Evolutionary conservation across 1,284 basidiomycete species (phyloP).

Genomic region (Erythrobasidium hasegawianum): DNA sequence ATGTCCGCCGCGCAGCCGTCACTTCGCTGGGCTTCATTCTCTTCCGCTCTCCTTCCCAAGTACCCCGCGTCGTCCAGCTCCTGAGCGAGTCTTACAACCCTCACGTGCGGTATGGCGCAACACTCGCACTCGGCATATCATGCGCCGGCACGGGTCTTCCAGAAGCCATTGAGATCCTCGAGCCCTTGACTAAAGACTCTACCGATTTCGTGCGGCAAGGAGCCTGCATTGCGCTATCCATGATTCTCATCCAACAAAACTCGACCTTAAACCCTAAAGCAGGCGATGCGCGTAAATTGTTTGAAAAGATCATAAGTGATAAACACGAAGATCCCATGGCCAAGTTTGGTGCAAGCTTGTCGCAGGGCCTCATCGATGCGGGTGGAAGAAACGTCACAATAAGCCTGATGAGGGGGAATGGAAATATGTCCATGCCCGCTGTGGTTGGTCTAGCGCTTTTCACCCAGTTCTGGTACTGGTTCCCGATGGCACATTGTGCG

Average conservation of each 20-base stretch:
- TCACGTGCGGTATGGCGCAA: constrained; percentile 93
- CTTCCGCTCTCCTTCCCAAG: constrained; percentile 81
- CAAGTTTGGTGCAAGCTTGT: constrained; percentile 87
- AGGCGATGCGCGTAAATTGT: constrained; percentile 71
- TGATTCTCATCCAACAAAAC: constrained; percentile 92
- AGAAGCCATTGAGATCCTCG: constrained; percentile 89
- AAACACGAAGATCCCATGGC: constrained; percentile 98
- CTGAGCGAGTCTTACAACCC: constrained; percentile 96
- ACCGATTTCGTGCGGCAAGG: constrained; percentile 97
- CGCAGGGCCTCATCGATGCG: constrained; percentile 92
- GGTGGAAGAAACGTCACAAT: constrained; percentile 93
- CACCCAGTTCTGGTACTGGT: constrained; percentile 99
- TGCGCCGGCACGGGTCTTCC: constrained; percentile 90
- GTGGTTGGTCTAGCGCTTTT: constrained; percentile 94
- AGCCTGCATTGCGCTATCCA: constrained; percentile 88
- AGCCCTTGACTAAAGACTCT: constrained; percentile 93
- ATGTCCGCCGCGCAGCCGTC: constrained; percentile 89
- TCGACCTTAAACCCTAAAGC: constrained; percentile 80
- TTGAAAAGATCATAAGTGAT: constrained; percentile 81
- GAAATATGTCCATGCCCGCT: constrained; percentile 82
- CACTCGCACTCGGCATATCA: constrained; percentile 87
- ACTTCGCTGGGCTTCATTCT: constrained; percentile 89
- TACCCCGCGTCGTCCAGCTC: constrained; percentile 89
- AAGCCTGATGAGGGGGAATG: constrained; percentile 82
- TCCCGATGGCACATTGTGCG: constrained; percentile 89